Evolutionary conservation across 2,329 filamentous ascomycete species (phyloP).

Genomic region (Bipolaris gigantea): DNA sequence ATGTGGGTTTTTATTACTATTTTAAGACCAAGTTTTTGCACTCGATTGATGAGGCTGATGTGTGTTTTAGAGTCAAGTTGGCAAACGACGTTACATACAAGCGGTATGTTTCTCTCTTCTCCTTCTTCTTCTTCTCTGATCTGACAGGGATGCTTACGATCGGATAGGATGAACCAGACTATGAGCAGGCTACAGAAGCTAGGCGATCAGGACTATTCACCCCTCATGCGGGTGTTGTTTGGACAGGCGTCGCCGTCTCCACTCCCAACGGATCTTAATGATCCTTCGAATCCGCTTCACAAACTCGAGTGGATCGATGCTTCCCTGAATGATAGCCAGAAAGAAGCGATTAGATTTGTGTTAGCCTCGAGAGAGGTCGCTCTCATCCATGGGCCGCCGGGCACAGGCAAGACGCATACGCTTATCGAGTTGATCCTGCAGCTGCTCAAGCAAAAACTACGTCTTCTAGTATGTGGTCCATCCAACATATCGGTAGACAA

Average conservation of each 20-base stretch:
- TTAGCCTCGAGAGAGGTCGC: constrained; percentile 79
- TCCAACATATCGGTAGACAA: constrained; percentile 99
- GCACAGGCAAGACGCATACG: constrained; percentile 96
- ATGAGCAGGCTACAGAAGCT: constrained; percentile 63
- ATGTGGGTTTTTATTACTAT: constrained; percentile 47
- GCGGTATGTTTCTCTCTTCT: constrained; percentile 48
- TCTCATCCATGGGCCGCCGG: constrained; percentile 91
- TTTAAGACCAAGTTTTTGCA: too few relatives aligned
- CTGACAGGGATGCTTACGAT: constrained; percentile 16
- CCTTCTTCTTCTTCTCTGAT: constrained; percentile 5
- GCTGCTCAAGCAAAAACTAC: constrained; percentile 70
- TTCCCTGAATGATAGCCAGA: constrained; percentile 63
- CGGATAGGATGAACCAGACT: constrained; percentile 62
- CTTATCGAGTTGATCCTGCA: constrained; percentile 95
- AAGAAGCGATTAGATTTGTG: constrained; percentile 74
- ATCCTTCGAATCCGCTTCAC: constrained; percentile 44
- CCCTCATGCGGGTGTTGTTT: constrained; percentile 63
- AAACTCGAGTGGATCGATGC: constrained; percentile 59
- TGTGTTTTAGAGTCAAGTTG: constrained; percentile 59
- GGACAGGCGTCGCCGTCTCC: constrained; percentile 59
- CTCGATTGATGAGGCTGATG: constrained; percentile 35
- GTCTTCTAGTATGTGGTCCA: constrained; percentile 90
- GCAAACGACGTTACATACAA: constrained; percentile 69
- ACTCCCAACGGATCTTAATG: constrained; percentile 50
- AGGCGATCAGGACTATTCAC: constrained; percentile 57